Conservation (phyloP, 371 early-diverging fungal genomes). For the Catenaria anguillulae region DNA sequence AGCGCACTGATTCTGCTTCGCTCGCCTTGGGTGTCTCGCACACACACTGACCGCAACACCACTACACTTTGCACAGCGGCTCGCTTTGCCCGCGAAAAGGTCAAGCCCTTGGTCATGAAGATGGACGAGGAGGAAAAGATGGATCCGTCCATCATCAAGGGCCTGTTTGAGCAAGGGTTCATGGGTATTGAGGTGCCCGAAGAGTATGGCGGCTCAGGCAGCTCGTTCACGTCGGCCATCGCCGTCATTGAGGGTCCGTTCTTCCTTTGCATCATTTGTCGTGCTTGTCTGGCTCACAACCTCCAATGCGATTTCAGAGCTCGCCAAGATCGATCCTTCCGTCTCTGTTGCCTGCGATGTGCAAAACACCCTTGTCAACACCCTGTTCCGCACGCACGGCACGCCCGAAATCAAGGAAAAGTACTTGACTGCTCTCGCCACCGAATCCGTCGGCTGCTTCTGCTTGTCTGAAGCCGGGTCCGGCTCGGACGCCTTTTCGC, state of each 20-base stretch:
- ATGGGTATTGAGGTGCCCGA: constrained; percentile 89
- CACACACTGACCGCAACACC: too few species aligned
- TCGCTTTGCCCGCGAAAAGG: constrained; percentile 65
- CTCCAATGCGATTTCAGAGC: too few species aligned
- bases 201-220: constrained; percentile 68
- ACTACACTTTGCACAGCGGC: too few species aligned
- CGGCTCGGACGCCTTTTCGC: constrained; percentile 93
- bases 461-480: constrained; percentile 85
- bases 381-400: constrained; percentile 79
- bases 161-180: constrained; percentile 79
- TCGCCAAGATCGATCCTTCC: constrained; percentile 92
- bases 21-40: too few species aligned
- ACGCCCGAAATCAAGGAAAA: constrained; percentile 56
- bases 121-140: constrained; percentile 89
- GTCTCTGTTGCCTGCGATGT: constrained; percentile 88
- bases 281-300: too few species aligned
- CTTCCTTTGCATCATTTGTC: too few species aligned
- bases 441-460: constrained; percentile 82
- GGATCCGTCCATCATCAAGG: constrained; percentile 63
- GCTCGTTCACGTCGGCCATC: constrained; percentile 85
- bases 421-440: constrained; percentile 69
- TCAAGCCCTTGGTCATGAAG: constrained; percentile 69
- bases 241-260: constrained; percentile 63
- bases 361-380: constrained; percentile 92
- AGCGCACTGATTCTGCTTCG: too few species aligned